A percentile compares a stretch with the other conserved stretches of the same genome.
Conservation (phyloP, 768 basidiomycete genomes). For the Tulasnella sp. region DNA sequence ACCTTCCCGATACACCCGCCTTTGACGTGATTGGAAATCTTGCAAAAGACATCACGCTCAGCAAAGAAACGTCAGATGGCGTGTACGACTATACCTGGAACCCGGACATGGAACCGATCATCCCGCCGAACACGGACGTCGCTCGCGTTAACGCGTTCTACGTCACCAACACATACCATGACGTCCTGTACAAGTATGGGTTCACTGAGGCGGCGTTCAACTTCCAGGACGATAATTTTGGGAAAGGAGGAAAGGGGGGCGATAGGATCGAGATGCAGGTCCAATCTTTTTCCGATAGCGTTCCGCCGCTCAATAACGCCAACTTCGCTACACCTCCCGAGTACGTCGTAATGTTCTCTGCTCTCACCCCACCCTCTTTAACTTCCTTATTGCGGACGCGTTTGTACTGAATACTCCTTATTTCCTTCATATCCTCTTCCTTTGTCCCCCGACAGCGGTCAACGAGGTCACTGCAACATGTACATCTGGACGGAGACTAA, state of each 20-base stretch:
- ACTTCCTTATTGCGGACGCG: slow-evolving; percentile 18
- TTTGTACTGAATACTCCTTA: not conserved
- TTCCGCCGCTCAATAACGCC: slow-evolving; percentile 38
- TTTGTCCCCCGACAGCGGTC: not conserved
- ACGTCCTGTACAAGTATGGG: slow-evolving; percentile 26
- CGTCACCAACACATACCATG: slow-evolving; percentile 47
- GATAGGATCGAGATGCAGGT: slow-evolving; percentile 24
- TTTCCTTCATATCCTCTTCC: not conserved
- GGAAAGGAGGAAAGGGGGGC: slow-evolving; percentile 39
- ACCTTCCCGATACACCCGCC: too few species aligned
- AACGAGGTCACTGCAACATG: not conserved
- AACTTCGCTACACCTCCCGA: slow-evolving; percentile 29
- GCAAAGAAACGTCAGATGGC: not conserved
- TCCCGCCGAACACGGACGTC: slow-evolving; percentile 42
- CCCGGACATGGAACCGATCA: not conserved
- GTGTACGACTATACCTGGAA: not conserved
- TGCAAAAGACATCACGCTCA: not conserved
- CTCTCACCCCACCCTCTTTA: slow-evolving; percentile 26
- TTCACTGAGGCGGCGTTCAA: slow-evolving; percentile 47
- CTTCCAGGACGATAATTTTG: slow-evolving; percentile 52
- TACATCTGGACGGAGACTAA: not conserved
- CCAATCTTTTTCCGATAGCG: slow-evolving; percentile 26
- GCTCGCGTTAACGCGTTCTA: slow-evolving; percentile 50
- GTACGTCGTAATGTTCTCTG: not conserved
- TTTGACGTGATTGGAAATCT: too few species aligned